Conservation (phyloP, 2,329 filamentous ascomycete species). For the Penicillium sp. region DNA sequence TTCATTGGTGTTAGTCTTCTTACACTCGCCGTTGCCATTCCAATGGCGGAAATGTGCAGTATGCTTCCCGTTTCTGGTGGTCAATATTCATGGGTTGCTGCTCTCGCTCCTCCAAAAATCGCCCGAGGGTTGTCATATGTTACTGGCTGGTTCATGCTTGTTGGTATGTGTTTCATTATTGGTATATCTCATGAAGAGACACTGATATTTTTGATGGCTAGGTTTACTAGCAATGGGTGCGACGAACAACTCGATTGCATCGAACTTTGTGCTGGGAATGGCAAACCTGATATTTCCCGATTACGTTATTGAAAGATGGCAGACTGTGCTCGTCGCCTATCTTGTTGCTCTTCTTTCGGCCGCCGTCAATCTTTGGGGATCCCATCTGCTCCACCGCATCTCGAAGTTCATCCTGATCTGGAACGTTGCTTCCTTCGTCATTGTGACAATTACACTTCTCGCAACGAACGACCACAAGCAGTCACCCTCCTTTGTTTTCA, state of each 20-base stretch:
- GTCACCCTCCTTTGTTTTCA: conserved; percentile 56
- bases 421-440: conserved; percentile 56
- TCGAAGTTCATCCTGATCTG: conserved; percentile 53
- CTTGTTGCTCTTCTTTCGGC: conserved; percentile 48
- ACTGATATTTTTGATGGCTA: conserved; percentile 7
- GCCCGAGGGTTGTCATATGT: conserved; percentile 47
- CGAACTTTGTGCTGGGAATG: conserved; percentile 58
- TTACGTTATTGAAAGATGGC: conserved; percentile 58
- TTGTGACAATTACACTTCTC: conserved; percentile 54
- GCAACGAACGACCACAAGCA: conserved; percentile 57
- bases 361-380: conserved; percentile 51
- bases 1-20: conserved; percentile 56
- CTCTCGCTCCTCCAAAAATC: conserved; percentile 52
- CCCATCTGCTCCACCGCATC: conserved; percentile 53
- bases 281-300: conserved; percentile 53
- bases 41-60: conserved; percentile 61
- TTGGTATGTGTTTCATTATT: conserved; percentile 30
- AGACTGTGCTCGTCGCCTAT: conserved; percentile 56
- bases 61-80: conserved; percentile 58
- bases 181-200: background rate
- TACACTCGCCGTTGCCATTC: conserved; percentile 56
- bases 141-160: conserved; percentile 53
- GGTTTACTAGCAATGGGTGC: conserved; percentile 55
- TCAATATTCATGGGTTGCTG: conserved; percentile 60
- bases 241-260: conserved; percentile 55